Conservation (phyloP, 805 yeast genomes). For the Wickerhamiella hasegawae region DNA sequence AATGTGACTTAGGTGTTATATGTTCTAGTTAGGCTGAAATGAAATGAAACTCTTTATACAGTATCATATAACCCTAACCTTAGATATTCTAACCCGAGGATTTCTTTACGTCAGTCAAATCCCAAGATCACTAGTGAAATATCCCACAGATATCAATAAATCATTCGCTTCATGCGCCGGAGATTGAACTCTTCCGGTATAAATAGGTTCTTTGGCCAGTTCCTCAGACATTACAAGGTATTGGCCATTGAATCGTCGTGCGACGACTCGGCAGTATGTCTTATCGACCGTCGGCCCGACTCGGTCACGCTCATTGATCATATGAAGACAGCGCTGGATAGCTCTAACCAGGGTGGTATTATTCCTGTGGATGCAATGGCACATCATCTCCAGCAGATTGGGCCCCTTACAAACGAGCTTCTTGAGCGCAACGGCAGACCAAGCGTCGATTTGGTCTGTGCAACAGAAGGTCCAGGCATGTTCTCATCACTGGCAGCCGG, state of each 20-base stretch:
- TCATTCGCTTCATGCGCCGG: too few relatives aligned
- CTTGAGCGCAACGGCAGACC: slow-evolving; percentile 20
- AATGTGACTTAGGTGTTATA: too few relatives aligned
- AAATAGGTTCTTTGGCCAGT: background rate
- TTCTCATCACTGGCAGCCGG: slow-evolving; percentile 75
- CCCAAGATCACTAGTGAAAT: too few relatives aligned
- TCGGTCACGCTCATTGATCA: slow-evolving; percentile 43
- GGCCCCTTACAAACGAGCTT: slow-evolving; percentile 32
- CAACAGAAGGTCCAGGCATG: slow-evolving; percentile 96
- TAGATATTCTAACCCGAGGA: too few relatives aligned
- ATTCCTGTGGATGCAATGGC: slow-evolving; percentile 71
- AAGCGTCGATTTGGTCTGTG: slow-evolving; percentile 55
- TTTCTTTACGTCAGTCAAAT: too few relatives aligned
- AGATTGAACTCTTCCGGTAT: too few relatives aligned
- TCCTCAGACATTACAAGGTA: slow-evolving; percentile 33
- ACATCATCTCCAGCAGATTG: slow-evolving; percentile 54
- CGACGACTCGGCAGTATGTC: slow-evolving; percentile 85
- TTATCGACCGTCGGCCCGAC: slow-evolving; percentile 35
- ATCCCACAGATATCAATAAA: too few relatives aligned
- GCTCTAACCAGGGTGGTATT: slow-evolving; percentile 61
- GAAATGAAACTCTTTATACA: too few relatives aligned
- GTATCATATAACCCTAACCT: too few relatives aligned
- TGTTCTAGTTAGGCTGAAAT: too few relatives aligned
- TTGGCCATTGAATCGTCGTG: slow-evolving; percentile 87
- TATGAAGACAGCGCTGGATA: slow-evolving; percentile 47